Base-by-base conservation (phyloP, 2,329 filamentous ascomycete genomes). In the Lasiodiplodia theobromae region DNA sequence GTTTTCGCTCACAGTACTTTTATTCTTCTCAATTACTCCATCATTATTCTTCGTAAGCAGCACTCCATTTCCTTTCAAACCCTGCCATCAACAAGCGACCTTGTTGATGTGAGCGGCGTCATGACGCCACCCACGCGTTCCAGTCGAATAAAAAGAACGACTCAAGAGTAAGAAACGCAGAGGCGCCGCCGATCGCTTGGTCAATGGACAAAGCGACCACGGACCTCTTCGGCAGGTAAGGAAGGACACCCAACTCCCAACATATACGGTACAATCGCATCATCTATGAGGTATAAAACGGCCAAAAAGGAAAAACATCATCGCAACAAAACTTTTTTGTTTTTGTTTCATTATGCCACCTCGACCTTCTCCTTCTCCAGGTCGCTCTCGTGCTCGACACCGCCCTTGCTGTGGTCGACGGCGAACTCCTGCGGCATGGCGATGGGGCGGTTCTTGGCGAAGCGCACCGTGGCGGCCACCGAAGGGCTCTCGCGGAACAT, bases 401-500 rank as follows among this genome's bases (percentile, higher is more conserved):
- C 65, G 14, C n/a, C 53, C 65, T 67, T 67, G 38, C 31, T 40
- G 53, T 66, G 38, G 5, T 67, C 31, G n/a, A 49, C 34, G 28
- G 34, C 34, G 25, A 68, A 68, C 38, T 68, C 67, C 51, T 56
- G 49, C 18, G 67, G 67, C 57, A 56, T 63, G 34, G 51, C 49
- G 23, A 63, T 64, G 16, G 67, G 67, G 3, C 62, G 38, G 14
- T 66, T 52, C 52, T 53, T 69, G 37, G 54, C 60, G 60, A 69
- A 69, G 63, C 69, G 62, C 10, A 78, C 76, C 40, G 77, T 76
- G 1, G 56, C 71, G 0, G 58, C n/a, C 21, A 77, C 74, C n/a
- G 71, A 75, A 23, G 54, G 82, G 73, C 52, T 79, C 77, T 74
- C 81, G 71, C 69, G 82, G 72, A 74, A 82, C 79, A 70, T 80